These are phyloP conservation scores for Aquilaria malaccensis DNA, from an alignment of 345 rosid genomes.

Conservation along the genomic window DNA sequence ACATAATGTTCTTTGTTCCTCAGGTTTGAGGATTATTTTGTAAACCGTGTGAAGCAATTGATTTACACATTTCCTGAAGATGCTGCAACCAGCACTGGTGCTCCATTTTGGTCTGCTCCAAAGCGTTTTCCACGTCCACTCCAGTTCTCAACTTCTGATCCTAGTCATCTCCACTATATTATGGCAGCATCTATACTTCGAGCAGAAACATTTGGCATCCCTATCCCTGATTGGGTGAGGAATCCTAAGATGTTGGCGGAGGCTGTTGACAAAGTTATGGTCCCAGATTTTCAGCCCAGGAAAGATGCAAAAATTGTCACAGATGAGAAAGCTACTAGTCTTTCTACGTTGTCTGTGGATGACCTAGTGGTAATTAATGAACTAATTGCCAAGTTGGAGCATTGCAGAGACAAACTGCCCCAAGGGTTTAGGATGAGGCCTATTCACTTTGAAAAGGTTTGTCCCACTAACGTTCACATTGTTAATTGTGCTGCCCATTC, in stretches of 20 bases:
- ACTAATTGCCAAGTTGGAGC: conserved; percentile 56
- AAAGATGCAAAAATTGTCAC: conserved; percentile 75
- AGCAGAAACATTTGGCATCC: conserved; percentile 90
- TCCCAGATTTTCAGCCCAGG: conserved; percentile 89
- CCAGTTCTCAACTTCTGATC: conserved; percentile 58
- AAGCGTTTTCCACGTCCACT: conserved; percentile 91
- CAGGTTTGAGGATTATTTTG: conserved; percentile 96
- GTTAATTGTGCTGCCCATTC: not conserved
- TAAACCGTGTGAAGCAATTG: conserved; percentile 79
- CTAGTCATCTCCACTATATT: conserved; percentile 58
- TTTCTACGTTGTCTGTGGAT: conserved; percentile 73
- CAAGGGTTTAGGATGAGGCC: conserved; percentile 78
- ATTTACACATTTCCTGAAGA: conserved; percentile 90
- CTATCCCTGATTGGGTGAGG: conserved; percentile 78
- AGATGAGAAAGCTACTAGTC: conserved; percentile 84
- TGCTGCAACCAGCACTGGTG: conserved; percentile 83
- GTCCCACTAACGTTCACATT: not conserved
- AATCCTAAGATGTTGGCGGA: conserved; percentile 48
- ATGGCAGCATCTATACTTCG: conserved; percentile 77
- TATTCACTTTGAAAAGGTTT: conserved; percentile 96
- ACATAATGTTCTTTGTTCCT: conserved; percentile 10
- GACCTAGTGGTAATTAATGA: conserved; percentile 76
- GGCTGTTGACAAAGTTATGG: conserved; percentile 68
- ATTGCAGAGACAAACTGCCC: conserved; percentile 44
- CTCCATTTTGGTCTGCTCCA: conserved; percentile 99